phyloP scores from a whole-genome alignment of 2,329 filamentous ascomycete genomes.

The Emmonsiellopsis sp. region DNA sequence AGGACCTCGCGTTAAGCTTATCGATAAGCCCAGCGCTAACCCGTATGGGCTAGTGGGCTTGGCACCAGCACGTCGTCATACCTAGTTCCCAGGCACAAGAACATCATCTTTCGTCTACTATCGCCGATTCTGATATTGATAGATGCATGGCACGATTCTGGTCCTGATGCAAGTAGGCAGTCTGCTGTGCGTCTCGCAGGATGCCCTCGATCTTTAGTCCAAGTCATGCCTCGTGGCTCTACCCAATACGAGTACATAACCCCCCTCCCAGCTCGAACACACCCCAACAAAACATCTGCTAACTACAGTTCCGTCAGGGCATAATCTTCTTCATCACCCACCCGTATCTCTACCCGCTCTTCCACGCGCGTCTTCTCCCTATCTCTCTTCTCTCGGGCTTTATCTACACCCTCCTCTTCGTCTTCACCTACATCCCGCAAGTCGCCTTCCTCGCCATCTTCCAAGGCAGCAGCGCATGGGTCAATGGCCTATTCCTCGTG shows the following conservation, averaged over 20 bases:
- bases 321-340: constrained; percentile 73
- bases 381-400: constrained; percentile 72
- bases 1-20: background rate
- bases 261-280: background rate
- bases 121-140: background rate
- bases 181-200: background rate
- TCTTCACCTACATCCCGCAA: constrained; percentile 81
- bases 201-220: constrained; percentile 18
- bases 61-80: background rate
- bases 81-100: background rate
- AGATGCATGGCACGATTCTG: background rate
- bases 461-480: constrained; percentile 76
- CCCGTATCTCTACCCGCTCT: constrained; percentile 73
- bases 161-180: background rate
- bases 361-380: constrained; percentile 68
- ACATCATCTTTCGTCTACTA: background rate
- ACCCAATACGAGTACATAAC: constrained; percentile 38
- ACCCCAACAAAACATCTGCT: background rate
- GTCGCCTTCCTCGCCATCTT: constrained; percentile 84
- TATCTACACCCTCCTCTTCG: constrained; percentile 77
- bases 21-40: background rate
- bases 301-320: constrained; percentile 42
- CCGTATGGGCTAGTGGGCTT: background rate
- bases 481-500: constrained; percentile 78
- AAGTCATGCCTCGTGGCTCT: constrained; percentile 36